Evolutionary conservation across 2,329 filamentous ascomycete genomes (phyloP).

Genomic region (Tympanopsis confertula): DNA sequence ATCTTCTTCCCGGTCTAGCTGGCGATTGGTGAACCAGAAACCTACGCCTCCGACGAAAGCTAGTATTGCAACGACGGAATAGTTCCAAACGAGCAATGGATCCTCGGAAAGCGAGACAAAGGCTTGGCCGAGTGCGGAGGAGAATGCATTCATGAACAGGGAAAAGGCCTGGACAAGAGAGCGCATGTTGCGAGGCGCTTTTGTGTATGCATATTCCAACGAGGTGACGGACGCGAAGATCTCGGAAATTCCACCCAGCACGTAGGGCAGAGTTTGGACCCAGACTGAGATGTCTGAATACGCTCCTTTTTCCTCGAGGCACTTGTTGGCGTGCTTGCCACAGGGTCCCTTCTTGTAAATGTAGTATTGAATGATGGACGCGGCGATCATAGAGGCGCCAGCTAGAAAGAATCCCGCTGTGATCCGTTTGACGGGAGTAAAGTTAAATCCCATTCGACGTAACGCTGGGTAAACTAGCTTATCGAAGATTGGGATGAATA

Average conservation of each 20-base stretch:
- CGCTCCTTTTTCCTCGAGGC: slow-evolving; percentile 29
- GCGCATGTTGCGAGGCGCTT: slow-evolving; percentile 71
- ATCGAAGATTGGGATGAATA: slow-evolving; percentile 65
- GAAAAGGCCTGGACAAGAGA: slow-evolving; percentile 61
- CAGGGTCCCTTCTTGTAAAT: slow-evolving; percentile 56
- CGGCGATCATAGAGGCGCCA: slow-evolving; percentile 46
- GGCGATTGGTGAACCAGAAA: slow-evolving; percentile 59
- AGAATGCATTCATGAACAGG: slow-evolving; percentile 61
- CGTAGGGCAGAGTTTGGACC: slow-evolving; percentile 39
- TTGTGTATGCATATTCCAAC: slow-evolving; percentile 67
- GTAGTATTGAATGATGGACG: slow-evolving; percentile 44
- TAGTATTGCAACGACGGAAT: slow-evolving; percentile 49
- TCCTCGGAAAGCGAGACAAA: slow-evolving; percentile 50
- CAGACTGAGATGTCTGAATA: slow-evolving; percentile 55
- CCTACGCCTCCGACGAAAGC: slow-evolving; percentile 47
- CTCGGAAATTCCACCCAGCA: slow-evolving; percentile 37
- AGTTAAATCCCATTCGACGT: slow-evolving; percentile 48
- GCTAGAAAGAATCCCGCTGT: slow-evolving; percentile 57
- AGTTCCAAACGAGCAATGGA: slow-evolving; percentile 63
- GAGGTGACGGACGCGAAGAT: slow-evolving; percentile 46
- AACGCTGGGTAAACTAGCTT: slow-evolving; percentile 59
- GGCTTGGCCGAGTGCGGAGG: slow-evolving; percentile 59
- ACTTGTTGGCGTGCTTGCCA: slow-evolving; percentile 37
- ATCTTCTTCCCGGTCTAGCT: slow-evolving; percentile 57
- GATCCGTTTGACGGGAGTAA: slow-evolving; percentile 70